These are phyloP conservation scores for Dacryopinax primogenitus DNA, from an alignment of 768 basidiomycete species.

Conservation along the genomic window DNA sequence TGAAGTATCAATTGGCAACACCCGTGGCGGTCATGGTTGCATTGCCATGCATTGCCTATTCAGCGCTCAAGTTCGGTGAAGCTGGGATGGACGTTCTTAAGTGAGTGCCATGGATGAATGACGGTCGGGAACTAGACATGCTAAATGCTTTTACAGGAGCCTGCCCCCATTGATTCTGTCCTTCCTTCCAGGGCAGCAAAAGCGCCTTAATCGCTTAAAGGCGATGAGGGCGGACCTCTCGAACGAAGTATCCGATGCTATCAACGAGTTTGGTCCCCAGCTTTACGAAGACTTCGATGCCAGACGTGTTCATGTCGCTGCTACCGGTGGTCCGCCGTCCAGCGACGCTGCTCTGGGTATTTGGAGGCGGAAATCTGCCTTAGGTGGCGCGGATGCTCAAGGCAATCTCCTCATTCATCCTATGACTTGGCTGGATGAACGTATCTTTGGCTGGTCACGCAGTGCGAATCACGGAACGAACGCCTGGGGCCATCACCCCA, in stretches of 20 bases:
- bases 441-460: slow-evolving; percentile 81
- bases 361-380: slow-evolving; percentile 68
- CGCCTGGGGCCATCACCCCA: slow-evolving; percentile 57
- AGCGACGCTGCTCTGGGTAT: slow-evolving; percentile 51
- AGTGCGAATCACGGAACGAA: slow-evolving; percentile 69
- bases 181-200: slow-evolving; percentile 76
- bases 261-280: slow-evolving; percentile 79
- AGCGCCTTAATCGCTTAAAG: slow-evolving; percentile 62
- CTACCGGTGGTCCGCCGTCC: slow-evolving; percentile 74
- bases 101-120: slow-evolving; percentile 36
- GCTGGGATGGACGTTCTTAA: slow-evolving; percentile 96
- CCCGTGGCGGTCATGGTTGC: slow-evolving; percentile 62
- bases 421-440: slow-evolving; percentile 56
- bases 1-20: slow-evolving; percentile 54
- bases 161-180: slow-evolving; percentile 79
- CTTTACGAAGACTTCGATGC: slow-evolving; percentile 78
- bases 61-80: slow-evolving; percentile 93
- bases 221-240: slow-evolving; percentile 59
- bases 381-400: slow-evolving; percentile 74
- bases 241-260: slow-evolving; percentile 69
- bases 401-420: slow-evolving; percentile 77
- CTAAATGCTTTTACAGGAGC: slow-evolving; percentile 42
- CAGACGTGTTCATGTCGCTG: slow-evolving; percentile 71
- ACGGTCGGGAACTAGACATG: slow-evolving; percentile 6
- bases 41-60: slow-evolving; percentile 80